Conservation (phyloP, 768 basidiomycete genomes). For the Tulasnella sp. region DNA sequence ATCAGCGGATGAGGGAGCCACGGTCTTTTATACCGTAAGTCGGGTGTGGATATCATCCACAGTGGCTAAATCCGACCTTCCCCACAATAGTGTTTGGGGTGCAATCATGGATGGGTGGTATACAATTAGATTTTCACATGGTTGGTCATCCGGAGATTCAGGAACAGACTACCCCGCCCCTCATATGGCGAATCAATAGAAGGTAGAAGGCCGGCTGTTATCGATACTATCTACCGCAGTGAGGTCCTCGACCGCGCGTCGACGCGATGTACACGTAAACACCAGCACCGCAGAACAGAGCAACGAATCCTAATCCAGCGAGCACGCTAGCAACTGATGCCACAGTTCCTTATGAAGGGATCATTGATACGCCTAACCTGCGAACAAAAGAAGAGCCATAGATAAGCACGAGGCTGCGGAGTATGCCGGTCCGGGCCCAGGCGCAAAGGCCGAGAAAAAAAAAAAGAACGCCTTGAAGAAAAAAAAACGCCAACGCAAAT, state of each 20-base stretch:
- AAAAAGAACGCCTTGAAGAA: constrained; percentile 37
- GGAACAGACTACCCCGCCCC: too few species aligned
- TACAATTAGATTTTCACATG: too few species aligned
- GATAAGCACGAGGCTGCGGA: constrained; percentile 15
- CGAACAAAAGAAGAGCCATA: constrained; percentile 1
- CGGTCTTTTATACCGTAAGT: constrained; percentile 86
- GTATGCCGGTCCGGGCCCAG: neutral
- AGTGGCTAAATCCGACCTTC: neutral
- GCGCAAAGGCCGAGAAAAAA: neutral
- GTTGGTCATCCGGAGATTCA: too few species aligned
- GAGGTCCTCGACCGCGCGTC: too few species aligned
- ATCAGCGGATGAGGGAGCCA: constrained; percentile 90
- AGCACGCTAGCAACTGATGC: constrained; percentile 65
- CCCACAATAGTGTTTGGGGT: constrained; percentile 49
- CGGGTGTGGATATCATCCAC: neutral
- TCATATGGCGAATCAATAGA: too few species aligned
- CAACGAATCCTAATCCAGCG: constrained; percentile 81
- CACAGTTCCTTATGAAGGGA: constrained; percentile 60
- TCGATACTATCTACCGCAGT: too few species aligned
- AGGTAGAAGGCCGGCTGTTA: too few species aligned
- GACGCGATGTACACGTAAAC: constrained; percentile 56
- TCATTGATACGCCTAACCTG: constrained; percentile 64
- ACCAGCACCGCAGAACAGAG: constrained; percentile 76
- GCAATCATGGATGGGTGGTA: constrained; percentile 72
- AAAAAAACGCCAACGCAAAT: constrained; percentile 84